Conservation (phyloP, 495 filamentous ascomycete genomes). For the Daldinia decipiens region DNA sequence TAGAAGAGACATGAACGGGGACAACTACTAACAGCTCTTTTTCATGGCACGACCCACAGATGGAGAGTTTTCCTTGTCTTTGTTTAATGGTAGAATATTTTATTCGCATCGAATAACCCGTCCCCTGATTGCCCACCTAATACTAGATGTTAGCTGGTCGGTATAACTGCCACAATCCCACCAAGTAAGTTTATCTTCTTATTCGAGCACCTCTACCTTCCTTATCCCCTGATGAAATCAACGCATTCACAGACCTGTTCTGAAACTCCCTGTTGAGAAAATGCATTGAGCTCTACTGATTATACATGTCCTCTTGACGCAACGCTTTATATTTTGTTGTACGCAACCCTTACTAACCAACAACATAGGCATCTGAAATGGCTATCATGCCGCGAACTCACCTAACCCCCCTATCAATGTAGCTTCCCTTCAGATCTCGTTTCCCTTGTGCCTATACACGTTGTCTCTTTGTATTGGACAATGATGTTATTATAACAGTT, state of each 20-base stretch:
- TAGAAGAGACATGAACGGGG: background rate
- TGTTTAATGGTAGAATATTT: background rate
- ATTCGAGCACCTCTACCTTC: conserved; percentile 4
- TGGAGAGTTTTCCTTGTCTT: background rate
- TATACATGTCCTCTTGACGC: conserved; percentile 3
- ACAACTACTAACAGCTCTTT: background rate
- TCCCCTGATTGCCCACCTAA: background rate
- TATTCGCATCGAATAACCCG: background rate
- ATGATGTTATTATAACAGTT: conserved; percentile 20
- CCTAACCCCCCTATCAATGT: background rate
- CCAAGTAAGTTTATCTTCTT: conserved; percentile 28
- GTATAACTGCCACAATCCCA: background rate
- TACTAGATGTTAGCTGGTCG: no score
- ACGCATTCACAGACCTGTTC: conserved; percentile 69
- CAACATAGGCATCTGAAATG: background rate
- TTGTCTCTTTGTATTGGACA: conserved; percentile 22
- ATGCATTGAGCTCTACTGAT: conserved; percentile 57
- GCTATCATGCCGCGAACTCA: background rate
- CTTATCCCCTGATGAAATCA: conserved; percentile 57
- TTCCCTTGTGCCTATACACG: background rate
- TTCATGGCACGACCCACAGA: no score
- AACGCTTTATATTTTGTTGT: background rate
- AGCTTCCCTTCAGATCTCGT: background rate
- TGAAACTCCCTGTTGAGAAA: conserved; percentile 62
- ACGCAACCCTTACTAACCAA: conserved; percentile 10